Evolutionary conservation across 176 grass and related monocot genomes (phyloP).

Genomic region (Tillandsia fasciculata): DNA sequence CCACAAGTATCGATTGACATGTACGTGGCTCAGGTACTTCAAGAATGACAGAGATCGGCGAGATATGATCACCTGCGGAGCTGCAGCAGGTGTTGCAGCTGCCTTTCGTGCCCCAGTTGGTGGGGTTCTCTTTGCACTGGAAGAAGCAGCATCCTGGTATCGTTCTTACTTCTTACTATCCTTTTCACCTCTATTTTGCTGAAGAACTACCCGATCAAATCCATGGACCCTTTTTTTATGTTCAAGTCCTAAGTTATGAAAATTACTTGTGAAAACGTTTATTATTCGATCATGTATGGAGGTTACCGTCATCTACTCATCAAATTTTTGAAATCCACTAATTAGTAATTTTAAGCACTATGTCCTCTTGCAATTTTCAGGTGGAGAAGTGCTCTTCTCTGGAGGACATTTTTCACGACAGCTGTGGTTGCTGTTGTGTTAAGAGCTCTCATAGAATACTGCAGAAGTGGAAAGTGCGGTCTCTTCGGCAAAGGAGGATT

Average conservation of each 20-base stretch:
- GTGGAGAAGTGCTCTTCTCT: conserved; percentile 70
- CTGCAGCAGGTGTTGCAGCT: conserved; percentile 56
- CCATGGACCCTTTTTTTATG: not conserved
- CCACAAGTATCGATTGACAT: conserved; percentile 45
- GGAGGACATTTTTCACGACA: conserved; percentile 71
- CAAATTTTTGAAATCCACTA: not conserved
- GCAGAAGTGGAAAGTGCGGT: conserved; percentile 49
- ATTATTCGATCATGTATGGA: not conserved
- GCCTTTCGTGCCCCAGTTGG: conserved; percentile 60
- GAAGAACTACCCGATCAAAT: not conserved
- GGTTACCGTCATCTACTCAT: not conserved
- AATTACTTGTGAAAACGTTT: not conserved
- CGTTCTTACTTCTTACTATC: not conserved
- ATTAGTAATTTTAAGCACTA: not conserved
- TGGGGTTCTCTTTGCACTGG: conserved; percentile 61
- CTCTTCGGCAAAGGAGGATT: conserved; percentile 63
- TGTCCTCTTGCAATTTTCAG: conserved; percentile 15
- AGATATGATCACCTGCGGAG: conserved; percentile 63
- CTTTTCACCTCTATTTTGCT: not conserved
- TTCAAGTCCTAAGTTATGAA: not conserved
- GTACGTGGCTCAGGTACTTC: conserved; percentile 62
- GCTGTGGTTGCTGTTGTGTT: conserved; percentile 46
- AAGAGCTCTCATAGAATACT: conserved; percentile 41
- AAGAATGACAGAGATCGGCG: conserved; percentile 64
- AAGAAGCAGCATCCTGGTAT: conserved; percentile 73